Base-by-base conservation (phyloP, 2,329 filamentous ascomycete species). In the Cordyceps militaris region DNA sequence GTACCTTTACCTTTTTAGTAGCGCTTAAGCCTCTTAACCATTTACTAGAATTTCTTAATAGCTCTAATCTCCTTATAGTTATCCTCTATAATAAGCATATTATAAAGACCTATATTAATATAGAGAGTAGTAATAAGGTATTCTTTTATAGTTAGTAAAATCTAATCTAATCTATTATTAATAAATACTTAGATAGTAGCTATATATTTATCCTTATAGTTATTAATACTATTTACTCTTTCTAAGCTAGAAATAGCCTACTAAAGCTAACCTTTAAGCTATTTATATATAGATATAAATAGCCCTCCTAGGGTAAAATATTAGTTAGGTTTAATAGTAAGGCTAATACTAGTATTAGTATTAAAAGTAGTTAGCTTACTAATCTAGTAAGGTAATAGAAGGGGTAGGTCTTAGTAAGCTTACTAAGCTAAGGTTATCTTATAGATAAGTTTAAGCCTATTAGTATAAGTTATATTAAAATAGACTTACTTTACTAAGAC, bases 391-490 rank as follows among this genome's bases (percentile, higher is more conserved):
- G 42, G 55, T 28, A 59, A 19, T 44, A 61, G 63, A 28, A 64
- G 61, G 11, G 58, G 61, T 19, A 64, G 47, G 36, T 50, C 32
- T 61, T 61, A 64, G 48, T 60, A 63, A 40, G 61, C 61, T 54
- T 64, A 59, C 48, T 57, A 63, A 32, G 61, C 63, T n/a, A 62
- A 52, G 16, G 63, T 61, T 49, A 64, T 60, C 26, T 57, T 63
- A 30, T 43, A 55, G 28, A 64, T 57, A 59, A 63, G 51, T 8
- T 50, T 48, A 13, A 63, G 63, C 47, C 32, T 62, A 10, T 61
- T 57, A 9, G 57, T 28, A 36, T 62, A 61, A 38, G 61, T 38
- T 51, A 64, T 38, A 28, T 40, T 21, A n/a, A n/a, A n/a, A 48
- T 34, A 63, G 21, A 57, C 57, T 49, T n/a, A 13, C 36, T 36